Base-by-base conservation (phyloP, 352 stramenopile genomes). In the Achlya hypogyna region DNA sequence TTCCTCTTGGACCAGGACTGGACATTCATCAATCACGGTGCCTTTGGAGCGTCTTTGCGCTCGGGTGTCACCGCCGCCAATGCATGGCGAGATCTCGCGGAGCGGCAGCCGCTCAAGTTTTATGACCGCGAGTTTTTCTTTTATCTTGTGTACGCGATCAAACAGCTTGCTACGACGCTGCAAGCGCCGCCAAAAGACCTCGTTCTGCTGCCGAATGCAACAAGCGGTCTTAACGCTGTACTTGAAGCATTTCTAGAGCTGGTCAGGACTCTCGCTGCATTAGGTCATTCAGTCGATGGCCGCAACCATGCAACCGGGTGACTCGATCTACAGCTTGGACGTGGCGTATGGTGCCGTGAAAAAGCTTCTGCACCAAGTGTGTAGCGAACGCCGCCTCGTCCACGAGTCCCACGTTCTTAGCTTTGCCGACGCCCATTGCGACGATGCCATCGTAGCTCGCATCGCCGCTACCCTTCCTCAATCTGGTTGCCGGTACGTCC, bases 21-120 rank as follows among this genome's bases (percentile, higher is more conserved):
- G 90, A 96, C 84, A 34, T 98, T 97, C 72, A 65, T 98, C 9
- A 98, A 98, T 74, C 95, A 98, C 71, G 93, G 93, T 34, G 92
- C 93, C 1, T 98, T 98, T 69, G 93, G 93, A 9, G 85, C 83
- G 0, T 72, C 91, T 0, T 83, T 91, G 3, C 71, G 71, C 28
- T 78, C 86, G 25, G 90, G 88, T 14, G 76, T 77, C 40, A 63
- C 81, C 28, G 83, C 91, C 1, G 86, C 87, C 2, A 49, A 71
- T 12, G 71, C 77, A 20, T 98, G 95, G 95, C 78, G 88, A 1
- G 71, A 71, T 1, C 70, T 86, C 29, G 76, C 88, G 0, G 91
- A 98, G 74, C 70, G 69, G 4, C 92, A 98, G 73, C 95, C 95
- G 45, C 77, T 98, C 43, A 71, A 78, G 43, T 98, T 96, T 69